Evolutionary conservation across 345 rosid genomes (phyloP).

Genomic region (Salix koriyanagi): DNA sequence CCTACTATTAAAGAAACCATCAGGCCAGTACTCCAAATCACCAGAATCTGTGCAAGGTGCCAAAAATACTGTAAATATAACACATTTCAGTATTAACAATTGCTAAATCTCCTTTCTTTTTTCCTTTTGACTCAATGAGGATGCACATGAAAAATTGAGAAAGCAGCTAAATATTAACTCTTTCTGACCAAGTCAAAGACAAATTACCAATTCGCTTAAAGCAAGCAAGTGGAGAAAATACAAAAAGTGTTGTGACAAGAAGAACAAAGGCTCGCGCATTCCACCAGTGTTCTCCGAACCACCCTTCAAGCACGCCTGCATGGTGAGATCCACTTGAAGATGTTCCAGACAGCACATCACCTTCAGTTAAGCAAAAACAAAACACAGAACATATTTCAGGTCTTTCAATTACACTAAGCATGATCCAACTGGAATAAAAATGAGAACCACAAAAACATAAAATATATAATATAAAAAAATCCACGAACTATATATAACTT

Average conservation of each 20-base stretch:
- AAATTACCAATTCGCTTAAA: conserved; percentile 74
- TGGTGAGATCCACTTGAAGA: conserved; percentile 74
- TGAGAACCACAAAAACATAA: background rate
- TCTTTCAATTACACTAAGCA: background rate
- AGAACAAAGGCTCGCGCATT: conserved; percentile 60
- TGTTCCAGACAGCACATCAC: conserved; percentile 84
- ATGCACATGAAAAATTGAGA: background rate
- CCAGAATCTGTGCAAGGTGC: background rate
- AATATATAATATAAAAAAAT: background rate
- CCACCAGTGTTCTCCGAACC: conserved; percentile 89
- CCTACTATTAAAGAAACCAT: background rate
- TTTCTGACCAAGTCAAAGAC: conserved; percentile 4
- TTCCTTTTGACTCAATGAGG: background rate
- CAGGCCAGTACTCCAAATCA: background rate
- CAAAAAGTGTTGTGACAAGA: conserved; percentile 51
- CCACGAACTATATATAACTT: background rate
- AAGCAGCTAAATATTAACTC: background rate
- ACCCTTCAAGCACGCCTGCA: conserved; percentile 77
- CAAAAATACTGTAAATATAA: background rate
- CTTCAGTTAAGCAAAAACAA: conserved; percentile 26
- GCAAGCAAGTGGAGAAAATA: conserved; percentile 75
- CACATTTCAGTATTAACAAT: background rate
- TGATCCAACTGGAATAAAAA: background rate
- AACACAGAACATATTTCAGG: conserved; percentile 11
- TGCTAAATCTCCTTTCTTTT: background rate